These are phyloP conservation scores for Cetraspora pellucida DNA, from an alignment of 192 early-diverging fungal genomes.

Conservation along the genomic window DNA sequence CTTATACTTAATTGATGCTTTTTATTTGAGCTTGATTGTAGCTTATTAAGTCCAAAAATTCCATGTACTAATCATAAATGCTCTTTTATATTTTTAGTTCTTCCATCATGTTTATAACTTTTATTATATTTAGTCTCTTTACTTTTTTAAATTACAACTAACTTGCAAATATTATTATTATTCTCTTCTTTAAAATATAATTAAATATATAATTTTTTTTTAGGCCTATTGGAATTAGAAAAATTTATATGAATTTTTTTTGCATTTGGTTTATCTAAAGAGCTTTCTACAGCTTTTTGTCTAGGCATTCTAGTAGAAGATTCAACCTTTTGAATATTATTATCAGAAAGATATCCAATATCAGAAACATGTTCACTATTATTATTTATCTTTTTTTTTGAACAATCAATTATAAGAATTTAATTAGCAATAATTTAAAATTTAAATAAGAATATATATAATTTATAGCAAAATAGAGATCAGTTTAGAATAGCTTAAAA, in stretches of 20 bases:
- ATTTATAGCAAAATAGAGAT: too few species aligned
- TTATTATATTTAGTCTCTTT: not conserved
- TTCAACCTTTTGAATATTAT: too few species aligned
- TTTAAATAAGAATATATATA: too few species aligned
- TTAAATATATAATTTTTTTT: not conserved
- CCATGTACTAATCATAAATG: not conserved
- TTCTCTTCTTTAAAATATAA: not conserved
- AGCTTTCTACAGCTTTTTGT: too few species aligned
- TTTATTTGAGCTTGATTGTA: not conserved
- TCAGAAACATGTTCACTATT: too few species aligned
- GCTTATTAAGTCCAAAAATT: not conserved
- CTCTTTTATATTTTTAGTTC: not conserved
- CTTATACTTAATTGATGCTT: not conserved
- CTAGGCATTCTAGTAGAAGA: too few species aligned
- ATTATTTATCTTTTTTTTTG: too few species aligned
- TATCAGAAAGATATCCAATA: too few species aligned
- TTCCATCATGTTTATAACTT: conserved; percentile 23
- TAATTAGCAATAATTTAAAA: too few species aligned
- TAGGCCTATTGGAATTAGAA: not conserved
- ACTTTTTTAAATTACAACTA: not conserved
- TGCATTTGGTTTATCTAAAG: not conserved
- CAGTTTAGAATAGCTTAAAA: too few species aligned
- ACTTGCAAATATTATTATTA: not conserved
- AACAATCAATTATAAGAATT: too few species aligned
- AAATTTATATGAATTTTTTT: conserved; percentile 7